Base-by-base conservation (phyloP, 257 asterid genomes). In the Gentiana dahurica region DNA sequence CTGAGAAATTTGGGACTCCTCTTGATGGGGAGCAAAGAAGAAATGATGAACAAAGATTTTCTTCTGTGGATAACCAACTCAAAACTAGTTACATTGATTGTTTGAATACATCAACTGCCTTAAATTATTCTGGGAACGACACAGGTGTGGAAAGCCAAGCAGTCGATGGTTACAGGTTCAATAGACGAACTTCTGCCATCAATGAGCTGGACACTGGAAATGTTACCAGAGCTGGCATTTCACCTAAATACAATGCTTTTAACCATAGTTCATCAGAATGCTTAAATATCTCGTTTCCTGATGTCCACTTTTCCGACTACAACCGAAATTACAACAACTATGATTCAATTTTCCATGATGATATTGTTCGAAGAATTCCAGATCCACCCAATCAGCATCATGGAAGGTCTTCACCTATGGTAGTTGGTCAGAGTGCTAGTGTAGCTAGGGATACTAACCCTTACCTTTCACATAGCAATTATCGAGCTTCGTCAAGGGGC, bases 311-410 rank as follows among this genome's bases (percentile, higher is more conserved):
- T 33, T 54, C 79, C 33, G 33, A 38, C 34, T 44, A 54, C 65
- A 36, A 39, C 43, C 65, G 50, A 62, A 65, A 52, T 57, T 37
- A 59, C 64, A 68, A 58, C 64, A 46, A 47, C 63, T 58, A 74
- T 50, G 59, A 36, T 51, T 57, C 78, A 12, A 51, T 49, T 3
- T 67, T 57, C 56, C 79, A 73, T 39, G 83, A 79, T 68, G 69
- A 75, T 65, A 57, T 78, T 51, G 62, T 60, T 61, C 65, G 70
- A 2, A 71, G 81, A 57, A 58, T 51, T 46, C 75, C 91, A 45
- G 80, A 80, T 45, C 45, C 45, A 55, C 49, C 76, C 10, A 61
- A 37, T 13, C 36, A 43, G 36, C 59, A 68, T 55, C 65, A 57
- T 61, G 79, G 71, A 59, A 68, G 49, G 67, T 51, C 69, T 12